Evolutionary conservation across 768 basidiomycete genomes (phyloP), one percentile per base, ranked within the genome.

Genomic region (Mycena olivaceomarginata): DNA sequence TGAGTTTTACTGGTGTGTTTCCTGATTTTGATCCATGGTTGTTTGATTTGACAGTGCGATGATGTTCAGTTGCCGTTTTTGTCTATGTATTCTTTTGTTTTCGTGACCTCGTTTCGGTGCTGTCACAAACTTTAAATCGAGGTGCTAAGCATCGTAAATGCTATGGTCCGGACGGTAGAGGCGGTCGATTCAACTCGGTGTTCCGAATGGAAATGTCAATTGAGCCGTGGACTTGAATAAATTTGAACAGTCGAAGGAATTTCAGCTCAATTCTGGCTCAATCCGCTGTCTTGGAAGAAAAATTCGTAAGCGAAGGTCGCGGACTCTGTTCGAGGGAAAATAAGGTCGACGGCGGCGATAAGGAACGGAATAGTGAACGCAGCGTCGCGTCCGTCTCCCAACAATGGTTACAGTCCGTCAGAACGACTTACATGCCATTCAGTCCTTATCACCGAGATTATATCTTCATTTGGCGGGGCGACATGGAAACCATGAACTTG

Each of bases 101-200:
- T 53, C 20, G 51, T 53, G 51, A 53, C 51, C 20, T 20, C n/a
- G 51, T 15, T 18, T 48, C n/a, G n/a, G n/a, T n/a, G 15, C 51
- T 53, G 51, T 53, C 51, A 53, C 51, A 53, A 53, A 53, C 51
- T 53, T 15, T 53, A 53, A 53, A 53, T 53, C 51, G 12, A n/a
- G 18, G 51, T 15, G 9, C 43, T 43, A n/a, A n/a, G 5, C 18
- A 43, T 43, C 43, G 43, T 20, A 53, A 53, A 15, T 53, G 10
- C 51, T 53, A 53, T 16, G 46, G 46, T 53, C 18, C 51, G 51
- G 18, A 20, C 18, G n/a, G n/a, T n/a, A n/a, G 48, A 48, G 48
- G 48, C 15, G 43, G 48, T n/a, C 51, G 18, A 53, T 53, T 53
- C 15, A 20, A 16, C 51, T 53, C n/a, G 16, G 51, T 9, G 51